These are phyloP conservation scores for Mycena metata DNA, from an alignment of 768 basidiomycete genomes.

Conservation along the genomic window DNA sequence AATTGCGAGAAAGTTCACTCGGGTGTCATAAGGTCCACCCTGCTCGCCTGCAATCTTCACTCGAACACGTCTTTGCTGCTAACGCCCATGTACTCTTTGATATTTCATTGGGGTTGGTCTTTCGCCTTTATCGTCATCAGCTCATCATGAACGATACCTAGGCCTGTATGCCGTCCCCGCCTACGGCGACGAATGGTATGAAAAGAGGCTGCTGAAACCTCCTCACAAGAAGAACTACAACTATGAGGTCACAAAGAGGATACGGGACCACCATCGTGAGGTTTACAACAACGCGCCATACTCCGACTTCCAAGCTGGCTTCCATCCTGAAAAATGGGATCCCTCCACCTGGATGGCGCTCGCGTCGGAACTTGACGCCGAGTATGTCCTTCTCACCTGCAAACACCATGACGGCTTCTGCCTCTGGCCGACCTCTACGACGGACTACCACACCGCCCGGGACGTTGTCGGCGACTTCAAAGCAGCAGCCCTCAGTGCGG, in stretches of 20 bases:
- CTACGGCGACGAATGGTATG: constrained; percentile 20
- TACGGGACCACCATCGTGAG: constrained; percentile 9
- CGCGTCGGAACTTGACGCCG: constrained; percentile 9
- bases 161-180: constrained; percentile 19
- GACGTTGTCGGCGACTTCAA: constrained; percentile 21
- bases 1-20: too few relatives aligned
- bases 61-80: too few relatives aligned
- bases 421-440: constrained; percentile 17
- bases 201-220: constrained; percentile 15
- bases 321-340: constrained; percentile 17
- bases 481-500: constrained; percentile 7
- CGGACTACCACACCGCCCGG: constrained; percentile 8
- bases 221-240: neutral
- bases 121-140: neutral
- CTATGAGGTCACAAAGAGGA: constrained; percentile 11
- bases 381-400: constrained; percentile 11
- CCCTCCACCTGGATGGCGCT: constrained; percentile 11
- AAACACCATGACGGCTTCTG: constrained; percentile 23
- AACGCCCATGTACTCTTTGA: constrained; percentile 1
- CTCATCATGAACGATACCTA: neutral
- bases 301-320: constrained; percentile 7
- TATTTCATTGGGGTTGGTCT: constrained; percentile 14
- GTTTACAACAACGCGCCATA: constrained; percentile 15
- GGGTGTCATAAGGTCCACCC: too few relatives aligned
- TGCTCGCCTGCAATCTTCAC: too few relatives aligned